Percentiles rank a stretch among this genome's conserved stretches.
Conservation (phyloP, 106 monocot genomes). For the Apostasia ramifera region DNA sequence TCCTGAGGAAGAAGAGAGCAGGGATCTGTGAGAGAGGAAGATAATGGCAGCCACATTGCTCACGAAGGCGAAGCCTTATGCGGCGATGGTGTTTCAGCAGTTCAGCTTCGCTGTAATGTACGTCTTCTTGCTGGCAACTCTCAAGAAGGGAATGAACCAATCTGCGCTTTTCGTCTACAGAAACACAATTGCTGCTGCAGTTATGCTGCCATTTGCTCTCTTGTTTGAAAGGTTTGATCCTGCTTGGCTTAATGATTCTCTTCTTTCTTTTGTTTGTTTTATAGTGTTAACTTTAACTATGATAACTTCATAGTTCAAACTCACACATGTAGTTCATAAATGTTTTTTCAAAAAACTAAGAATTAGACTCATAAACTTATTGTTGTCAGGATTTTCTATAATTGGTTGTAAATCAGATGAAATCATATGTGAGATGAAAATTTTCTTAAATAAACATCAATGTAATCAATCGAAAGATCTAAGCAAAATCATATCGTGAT, state of each 20-base stretch:
- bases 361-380: too few relatives aligned
- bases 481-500: too few relatives aligned
- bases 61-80: slow-evolving; percentile 38
- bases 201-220: slow-evolving; percentile 51
- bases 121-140: slow-evolving; percentile 26
- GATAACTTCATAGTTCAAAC: background rate
- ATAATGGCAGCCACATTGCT: background rate
- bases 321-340: too few relatives aligned
- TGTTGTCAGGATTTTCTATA: too few relatives aligned
- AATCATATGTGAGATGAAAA: too few relatives aligned
- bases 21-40: slow-evolving; percentile 1
- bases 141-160: slow-evolving; percentile 61
- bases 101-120: slow-evolving; percentile 48
- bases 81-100: slow-evolving; percentile 48
- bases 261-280: too few relatives aligned
- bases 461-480: too few relatives aligned
- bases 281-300: too few relatives aligned
- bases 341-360: too few relatives aligned
- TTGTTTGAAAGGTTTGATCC: slow-evolving; percentile 40
- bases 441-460: too few relatives aligned
- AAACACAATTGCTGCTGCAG: slow-evolving; percentile 29
- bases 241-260: too few relatives aligned
- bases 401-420: too few relatives aligned
- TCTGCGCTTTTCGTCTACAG: slow-evolving; percentile 58
- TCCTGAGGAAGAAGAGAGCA: slow-evolving; percentile 4